Base-by-base conservation (phyloP, 257 asterid genomes). In the Solanum sitiens region DNA sequence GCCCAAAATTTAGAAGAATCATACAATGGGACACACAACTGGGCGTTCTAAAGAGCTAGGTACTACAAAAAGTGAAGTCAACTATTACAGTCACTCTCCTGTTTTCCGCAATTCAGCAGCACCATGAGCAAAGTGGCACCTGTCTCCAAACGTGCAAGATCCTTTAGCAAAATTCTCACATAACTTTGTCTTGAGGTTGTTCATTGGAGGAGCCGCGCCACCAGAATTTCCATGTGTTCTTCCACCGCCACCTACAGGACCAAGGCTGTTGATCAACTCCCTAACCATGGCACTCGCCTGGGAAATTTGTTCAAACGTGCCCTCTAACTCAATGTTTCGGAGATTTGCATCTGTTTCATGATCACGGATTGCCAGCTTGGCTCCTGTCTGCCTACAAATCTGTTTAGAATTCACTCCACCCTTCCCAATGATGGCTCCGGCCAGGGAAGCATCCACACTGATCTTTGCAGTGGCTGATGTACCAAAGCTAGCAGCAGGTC, bases 101-200 rank as follows among this genome's bases (percentile, higher is more conserved):
- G 94, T 70, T 90, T 92, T 92, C 45, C 98, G 94, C 75, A 96
- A 88, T 92, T 96, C 98, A 45, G 92, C 92, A 18, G 92, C 95
- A 71, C 99, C 99, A 32, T 96, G 99, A 5, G 99, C 99, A 45
- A 96, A 96, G 88, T 96, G 98, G 86, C 99, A 96, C 93, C 94
- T 90, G 13, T 95, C 99, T n/a, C 97, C 99, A 50, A 96, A 96
- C 0, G 99, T 96, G 92, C 99, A 96, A 10, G 97, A 91, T n/a
- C 99, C 99, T 74, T 94, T 96, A 4, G 91, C 44, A 56, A 94
- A 96, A 74, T 95, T 95, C 92, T 94, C 98, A 56, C 99, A 96
- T 1, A 94, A 90, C 89, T 94, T 96, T 7, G 98, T 95, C 94
- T 94, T 96, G 87, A 61, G 93, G 92, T 94, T 94, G 93, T 92